Base-by-base conservation (phyloP, 1,284 basidiomycete species). In the Naganishia cerealis region DNA sequence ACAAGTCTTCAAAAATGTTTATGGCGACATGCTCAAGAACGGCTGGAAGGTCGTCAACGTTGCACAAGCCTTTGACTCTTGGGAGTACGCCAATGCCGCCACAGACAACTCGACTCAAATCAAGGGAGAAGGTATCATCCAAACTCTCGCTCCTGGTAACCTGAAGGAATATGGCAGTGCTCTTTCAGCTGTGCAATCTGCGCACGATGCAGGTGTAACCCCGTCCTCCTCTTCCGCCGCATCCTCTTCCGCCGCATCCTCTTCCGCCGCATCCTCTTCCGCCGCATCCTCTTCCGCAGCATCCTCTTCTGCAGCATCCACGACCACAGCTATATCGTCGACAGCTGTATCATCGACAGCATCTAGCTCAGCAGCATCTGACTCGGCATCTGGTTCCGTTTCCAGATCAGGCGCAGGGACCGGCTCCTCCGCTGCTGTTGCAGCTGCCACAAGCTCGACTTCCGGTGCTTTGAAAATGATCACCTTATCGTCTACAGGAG, bases 41-140 rank as follows among this genome's bases (percentile, higher is more conserved):
- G 87, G 86, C 39, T 94, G 91, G 91, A 84, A 84, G 55, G 81
- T 84, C 48, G 75, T 80, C 42, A 88, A 86, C 57, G 80, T 89
- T 54, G 84, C 86, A 13, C 79, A 83, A 63, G 73, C 87, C 56
- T 77, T 84, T 46, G 57, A 53, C 50, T 18, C 54, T 15, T 75
- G 78, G n/a, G 72, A 82, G 16, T 90, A 88, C 74, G 84, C 85
- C 77, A 89, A 89, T 75, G 81, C 85, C 10, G 70, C 77, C 38
- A 76, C 77, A 61, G 71, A 74, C 67, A 71, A 67, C 54, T 38
- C 70, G 21, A 71, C 38, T 63, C 72, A 66, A 40, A 63, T 46
- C 54, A 21, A 63, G 26, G 46, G 40, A 9, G 56, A 52, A 48
- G 46, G 43, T 8, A 67, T 70, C 55, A 43, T 70, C 16, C 65